Percentiles rank a stretch among this genome's conserved stretches.
phyloP scores from a whole-genome alignment of 805 yeast species.

The Yamadazyma scolyti region DNA sequence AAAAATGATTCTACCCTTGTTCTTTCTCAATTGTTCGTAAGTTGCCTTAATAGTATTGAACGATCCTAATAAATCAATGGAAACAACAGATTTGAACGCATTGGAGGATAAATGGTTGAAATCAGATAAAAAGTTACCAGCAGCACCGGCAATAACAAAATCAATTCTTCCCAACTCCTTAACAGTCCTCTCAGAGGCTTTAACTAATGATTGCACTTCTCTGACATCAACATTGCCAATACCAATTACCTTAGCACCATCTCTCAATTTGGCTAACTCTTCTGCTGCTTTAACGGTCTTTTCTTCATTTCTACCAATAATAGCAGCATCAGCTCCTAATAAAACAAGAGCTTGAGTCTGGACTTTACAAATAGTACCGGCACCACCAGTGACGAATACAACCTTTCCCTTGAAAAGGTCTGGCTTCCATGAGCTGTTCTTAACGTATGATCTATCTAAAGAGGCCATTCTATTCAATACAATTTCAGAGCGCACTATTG shows the following conservation, averaged over 20 bases:
- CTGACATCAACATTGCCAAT: constrained; percentile 78
- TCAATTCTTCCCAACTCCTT: constrained; percentile 73
- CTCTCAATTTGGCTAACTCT: constrained; percentile 56
- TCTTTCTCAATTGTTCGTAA: constrained; percentile 57
- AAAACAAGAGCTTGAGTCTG: constrained; percentile 82
- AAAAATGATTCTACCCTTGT: constrained; percentile 71
- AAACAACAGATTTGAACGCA: constrained; percentile 84
- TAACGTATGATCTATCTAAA: constrained; percentile 29
- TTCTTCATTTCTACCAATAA: constrained; percentile 70
- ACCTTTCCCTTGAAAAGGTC: constrained; percentile 79
- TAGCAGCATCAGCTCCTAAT: constrained; percentile 84
- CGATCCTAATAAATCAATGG: constrained; percentile 84
- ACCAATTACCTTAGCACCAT: constrained; percentile 67
- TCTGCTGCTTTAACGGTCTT: constrained; percentile 66
- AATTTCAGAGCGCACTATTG: too few species aligned
- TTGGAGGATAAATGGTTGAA: constrained; percentile 74
- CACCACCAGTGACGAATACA: constrained; percentile 91
- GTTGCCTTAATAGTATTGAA: constrained; percentile 87
- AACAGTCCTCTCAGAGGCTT: constrained; percentile 67
- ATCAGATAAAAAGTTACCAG: constrained; percentile 86
- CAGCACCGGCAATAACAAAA: constrained; percentile 91
- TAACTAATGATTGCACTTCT: constrained; percentile 51
- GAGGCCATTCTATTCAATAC: constrained; percentile 9
- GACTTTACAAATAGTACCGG: constrained; percentile 91
- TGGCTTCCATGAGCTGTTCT: constrained; percentile 42